These are phyloP conservation scores for Cryptosporidium sp. DNA, from an alignment of 169 alveolate species.

Conservation along the genomic window DNA sequence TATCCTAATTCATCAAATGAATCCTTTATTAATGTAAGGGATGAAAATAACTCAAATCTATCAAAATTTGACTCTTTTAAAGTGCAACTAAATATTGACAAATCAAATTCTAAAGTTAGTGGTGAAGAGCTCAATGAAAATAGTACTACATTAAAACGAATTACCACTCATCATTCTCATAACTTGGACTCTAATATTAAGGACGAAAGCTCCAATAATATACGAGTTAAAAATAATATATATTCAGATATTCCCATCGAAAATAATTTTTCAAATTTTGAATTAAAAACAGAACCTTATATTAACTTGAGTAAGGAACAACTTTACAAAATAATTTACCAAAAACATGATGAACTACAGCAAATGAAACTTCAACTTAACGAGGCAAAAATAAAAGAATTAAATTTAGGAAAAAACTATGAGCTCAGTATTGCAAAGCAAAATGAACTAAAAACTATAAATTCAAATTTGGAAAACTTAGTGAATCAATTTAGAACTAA, in stretches of 20 bases:
- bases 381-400: conserved; percentile 43
- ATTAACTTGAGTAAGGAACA: neutral
- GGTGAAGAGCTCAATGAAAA: neutral
- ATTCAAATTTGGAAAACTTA: conserved; percentile 7
- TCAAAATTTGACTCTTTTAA: neutral
- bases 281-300: neutral
- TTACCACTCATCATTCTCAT: neutral
- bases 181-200: neutral
- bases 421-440: conserved; percentile 50
- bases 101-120: neutral
- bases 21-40: neutral
- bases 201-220: neutral
- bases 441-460: conserved; percentile 50
- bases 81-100: neutral
- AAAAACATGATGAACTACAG: conserved; percentile 30
- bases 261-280: neutral
- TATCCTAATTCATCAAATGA: conserved; percentile 72
- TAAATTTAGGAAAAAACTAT: conserved; percentile 22
- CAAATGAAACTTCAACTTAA: conserved; percentile 33
- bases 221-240: neutral
- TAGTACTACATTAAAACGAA: neutral
- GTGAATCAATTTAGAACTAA: conserved; percentile 13
- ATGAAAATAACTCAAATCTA: neutral
- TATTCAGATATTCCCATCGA: neutral
- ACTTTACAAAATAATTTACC: conserved; percentile 22